Evolutionary conservation across 176 grass and related monocot species (phyloP), one percentile per base, ranked within the genome.

Genomic region (Cocos nucifera): DNA sequence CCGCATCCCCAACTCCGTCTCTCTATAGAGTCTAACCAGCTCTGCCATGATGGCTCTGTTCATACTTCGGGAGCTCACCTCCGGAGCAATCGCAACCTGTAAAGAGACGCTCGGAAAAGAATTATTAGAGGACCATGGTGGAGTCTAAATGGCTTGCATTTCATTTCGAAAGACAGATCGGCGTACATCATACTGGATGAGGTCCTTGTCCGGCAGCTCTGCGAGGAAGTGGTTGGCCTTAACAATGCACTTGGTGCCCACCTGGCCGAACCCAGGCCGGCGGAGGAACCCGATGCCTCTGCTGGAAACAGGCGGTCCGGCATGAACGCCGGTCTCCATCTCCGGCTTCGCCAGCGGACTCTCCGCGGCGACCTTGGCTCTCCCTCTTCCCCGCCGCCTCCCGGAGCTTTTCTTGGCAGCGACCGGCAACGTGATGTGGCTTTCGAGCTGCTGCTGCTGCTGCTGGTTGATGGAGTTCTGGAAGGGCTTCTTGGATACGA

Each of bases 211-310:
- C 20, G 85, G 75, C 50, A 88, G 58, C 63, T 88, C 71, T 4
- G 71, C 72, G 32, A 88, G 79, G 77, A 88, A 88, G 72, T 83
- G 85, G 51, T 88, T 88, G 27, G 85, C 79, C 71, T 88, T 88
- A 7, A 88, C 79, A 54, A 83, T 72, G 76, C 85, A 88, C 71
- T 72, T 70, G 65, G 79, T 73, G 62, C 85, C 85, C 21, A 89
- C 71, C 19, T 82, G 84, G 49, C 94, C 88, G 61, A 99, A 99
- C 58, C 94, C 94, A 3, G 94, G 94, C 19, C 94, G 82, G 1
- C 77, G 79, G 67, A 80, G 83, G 69, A 99, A 99, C 3, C 56
- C 56, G 17, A 99, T 35, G 4, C 85, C 88, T 64, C 89, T 99
- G 70, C 79, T 82, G 1, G 82, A 49, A 35, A 93, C 79, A 15